These are phyloP conservation scores for Bertia moriformis DNA, from an alignment of 2,329 filamentous ascomycete species.

Conservation along the genomic window DNA sequence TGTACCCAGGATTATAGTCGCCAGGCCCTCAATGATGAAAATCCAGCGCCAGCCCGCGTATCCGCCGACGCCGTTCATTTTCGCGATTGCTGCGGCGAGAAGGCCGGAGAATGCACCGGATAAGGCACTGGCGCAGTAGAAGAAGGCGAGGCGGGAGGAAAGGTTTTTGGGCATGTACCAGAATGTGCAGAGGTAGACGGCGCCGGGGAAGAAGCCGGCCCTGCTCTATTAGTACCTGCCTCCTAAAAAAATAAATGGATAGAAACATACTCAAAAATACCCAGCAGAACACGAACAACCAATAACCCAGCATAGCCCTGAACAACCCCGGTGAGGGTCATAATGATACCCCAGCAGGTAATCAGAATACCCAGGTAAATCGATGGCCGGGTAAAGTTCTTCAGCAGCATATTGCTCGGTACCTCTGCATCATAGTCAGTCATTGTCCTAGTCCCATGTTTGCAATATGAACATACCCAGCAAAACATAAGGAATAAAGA, in stretches of 20 bases:
- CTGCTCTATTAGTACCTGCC: conserved; percentile 5
- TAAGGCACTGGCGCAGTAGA: conserved; percentile 19
- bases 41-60: conserved; percentile 33
- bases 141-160: conserved; percentile 14
- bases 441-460: neutral
- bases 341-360: conserved; percentile 19
- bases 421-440: conserved; percentile 11
- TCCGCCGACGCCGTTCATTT: conserved; percentile 27
- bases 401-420: conserved; percentile 23
- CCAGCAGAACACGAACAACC: conserved; percentile 22
- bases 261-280: conserved; percentile 16
- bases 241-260: neutral
- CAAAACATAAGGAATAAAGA: neutral
- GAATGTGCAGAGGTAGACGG: conserved; percentile 15
- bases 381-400: conserved; percentile 19
- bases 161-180: conserved; percentile 17
- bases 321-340: conserved; percentile 19
- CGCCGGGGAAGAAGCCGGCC: conserved; percentile 17
- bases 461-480: conserved; percentile 2
- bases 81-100: conserved; percentile 25
- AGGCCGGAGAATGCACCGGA: conserved; percentile 29
- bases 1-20: conserved; percentile 20
- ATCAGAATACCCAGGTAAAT: conserved; percentile 23
- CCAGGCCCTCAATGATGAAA: conserved; percentile 34
- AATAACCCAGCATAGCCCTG: conserved; percentile 23